These are phyloP conservation scores for Trichosporon ovoides DNA, from an alignment of 1,284 basidiomycete genomes.

Conservation along the genomic window DNA sequence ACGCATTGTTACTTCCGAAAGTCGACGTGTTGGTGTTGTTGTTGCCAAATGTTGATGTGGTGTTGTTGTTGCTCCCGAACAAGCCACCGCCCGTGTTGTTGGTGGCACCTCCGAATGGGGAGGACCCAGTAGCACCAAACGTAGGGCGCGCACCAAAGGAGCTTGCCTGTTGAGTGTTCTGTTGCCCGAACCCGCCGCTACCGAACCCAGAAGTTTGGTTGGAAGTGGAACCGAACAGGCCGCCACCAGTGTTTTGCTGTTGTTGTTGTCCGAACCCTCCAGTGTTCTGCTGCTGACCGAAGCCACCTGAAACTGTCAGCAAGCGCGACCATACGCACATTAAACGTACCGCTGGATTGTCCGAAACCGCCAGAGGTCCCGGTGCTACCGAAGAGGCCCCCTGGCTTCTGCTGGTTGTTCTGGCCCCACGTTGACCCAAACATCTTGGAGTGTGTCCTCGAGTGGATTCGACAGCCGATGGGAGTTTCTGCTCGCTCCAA, in stretches of 20 bases:
- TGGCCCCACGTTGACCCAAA: conserved; percentile 47
- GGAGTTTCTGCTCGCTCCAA: not conserved
- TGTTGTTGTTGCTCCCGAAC: conserved; percentile 26
- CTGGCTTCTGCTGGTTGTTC: conserved; percentile 60
- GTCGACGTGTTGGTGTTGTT: not conserved
- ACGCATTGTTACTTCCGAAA: not conserved
- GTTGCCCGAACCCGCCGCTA: conserved; percentile 9
- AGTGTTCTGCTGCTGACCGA: conserved; percentile 18
- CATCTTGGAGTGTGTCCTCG: conserved; percentile 21
- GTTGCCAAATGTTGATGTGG: conserved; percentile 19
- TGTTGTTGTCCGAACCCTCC: conserved; percentile 23
- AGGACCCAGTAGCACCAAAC: conserved; percentile 40
- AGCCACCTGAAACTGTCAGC: conserved; percentile 6
- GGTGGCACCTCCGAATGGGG: conserved; percentile 39
- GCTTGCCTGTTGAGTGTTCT: conserved; percentile 17
- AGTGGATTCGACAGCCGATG: not conserved
- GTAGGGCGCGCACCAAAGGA: conserved; percentile 36
- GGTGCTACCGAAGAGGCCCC: conserved; percentile 46
- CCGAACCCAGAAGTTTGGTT: conserved; percentile 16
- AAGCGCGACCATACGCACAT: not conserved
- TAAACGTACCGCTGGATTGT: conserved; percentile 9
- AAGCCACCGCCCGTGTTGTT: conserved; percentile 26
- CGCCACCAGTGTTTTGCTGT: conserved; percentile 58
- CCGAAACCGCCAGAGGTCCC: conserved; percentile 29
- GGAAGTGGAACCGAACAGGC: conserved; percentile 41